Percentiles rank a stretch among this genome's conserved stretches.
Evolutionary conservation across 768 basidiomycete species (phyloP).

Genomic region (Lentinula sp.): DNA sequence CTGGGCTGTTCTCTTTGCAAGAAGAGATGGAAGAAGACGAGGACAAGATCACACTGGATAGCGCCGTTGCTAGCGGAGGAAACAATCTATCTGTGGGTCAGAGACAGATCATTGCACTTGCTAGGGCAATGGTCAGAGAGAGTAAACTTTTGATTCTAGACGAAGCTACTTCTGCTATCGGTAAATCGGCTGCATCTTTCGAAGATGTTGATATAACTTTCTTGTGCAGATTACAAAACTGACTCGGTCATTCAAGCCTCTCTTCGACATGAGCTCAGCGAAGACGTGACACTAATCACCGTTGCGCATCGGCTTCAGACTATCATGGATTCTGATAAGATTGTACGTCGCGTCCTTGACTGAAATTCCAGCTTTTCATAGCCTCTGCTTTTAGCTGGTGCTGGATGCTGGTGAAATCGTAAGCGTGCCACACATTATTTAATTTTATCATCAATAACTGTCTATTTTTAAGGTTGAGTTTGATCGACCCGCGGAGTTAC

Average conservation of each 20-base stretch:
- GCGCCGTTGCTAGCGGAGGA: conserved; percentile 55
- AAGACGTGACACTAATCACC: conserved; percentile 35
- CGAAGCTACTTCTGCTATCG: conserved; percentile 28
- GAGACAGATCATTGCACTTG: conserved; percentile 58
- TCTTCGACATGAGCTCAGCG: conserved; percentile 30
- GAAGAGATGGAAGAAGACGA: conserved; percentile 10
- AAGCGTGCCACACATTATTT: background rate
- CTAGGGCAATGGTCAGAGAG: conserved; percentile 48
- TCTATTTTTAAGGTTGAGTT: background rate
- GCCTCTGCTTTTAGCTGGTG: background rate
- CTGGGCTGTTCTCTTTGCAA: conserved; percentile 43
- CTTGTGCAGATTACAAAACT: conserved; percentile 22
- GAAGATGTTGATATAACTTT: background rate
- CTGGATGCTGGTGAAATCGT: conserved; percentile 5
- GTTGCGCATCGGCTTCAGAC: conserved; percentile 34
- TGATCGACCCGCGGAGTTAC: background rate
- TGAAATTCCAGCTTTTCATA: background rate
- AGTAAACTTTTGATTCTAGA: conserved; percentile 51
- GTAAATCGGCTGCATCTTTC: background rate
- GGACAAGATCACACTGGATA: conserved; percentile 43
- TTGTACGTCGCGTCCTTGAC: conserved; percentile 13
- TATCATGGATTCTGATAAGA: conserved; percentile 26
- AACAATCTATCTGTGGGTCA: conserved; percentile 70
- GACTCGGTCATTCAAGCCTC: conserved; percentile 39
- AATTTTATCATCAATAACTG: background rate